A percentile compares a stretch with the other conserved stretches of the same genome.
These are phyloP conservation scores for Calonectria henricotiae DNA, from an alignment of 2,329 filamentous ascomycete species.

Conservation along the genomic window DNA sequence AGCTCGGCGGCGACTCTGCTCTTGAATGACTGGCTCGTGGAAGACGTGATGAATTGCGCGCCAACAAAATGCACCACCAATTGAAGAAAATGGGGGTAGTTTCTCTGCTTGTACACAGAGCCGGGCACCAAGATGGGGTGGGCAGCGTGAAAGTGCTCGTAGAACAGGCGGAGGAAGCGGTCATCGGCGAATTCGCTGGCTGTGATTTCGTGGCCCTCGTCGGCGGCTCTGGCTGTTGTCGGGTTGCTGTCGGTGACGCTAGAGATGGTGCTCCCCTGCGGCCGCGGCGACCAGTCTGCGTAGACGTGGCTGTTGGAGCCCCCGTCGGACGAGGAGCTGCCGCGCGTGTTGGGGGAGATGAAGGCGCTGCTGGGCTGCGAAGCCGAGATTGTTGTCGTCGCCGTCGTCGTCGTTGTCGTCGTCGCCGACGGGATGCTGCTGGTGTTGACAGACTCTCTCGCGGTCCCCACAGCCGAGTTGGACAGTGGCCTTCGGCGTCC, in stretches of 20 bases:
- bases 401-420: too few species aligned
- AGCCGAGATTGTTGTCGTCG: background rate
- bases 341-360: background rate
- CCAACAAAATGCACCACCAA: slow-evolving; percentile 46
- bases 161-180: slow-evolving; percentile 31
- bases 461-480: background rate
- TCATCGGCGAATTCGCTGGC: background rate
- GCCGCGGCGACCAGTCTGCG: background rate
- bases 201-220: background rate
- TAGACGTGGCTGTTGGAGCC: background rate
- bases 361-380: background rate
- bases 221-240: background rate
- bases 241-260: background rate
- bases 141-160: slow-evolving; percentile 46
- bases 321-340: background rate
- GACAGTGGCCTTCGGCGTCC: background rate
- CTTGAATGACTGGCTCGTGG: slow-evolving; percentile 22
- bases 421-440: background rate
- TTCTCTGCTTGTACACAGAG: slow-evolving; percentile 34
- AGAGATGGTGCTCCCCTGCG: background rate
- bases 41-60: slow-evolving; percentile 36
- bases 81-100: slow-evolving; percentile 35
- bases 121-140: slow-evolving; percentile 44
- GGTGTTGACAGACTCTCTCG: background rate
- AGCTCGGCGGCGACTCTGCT: background rate